Base-by-base conservation (phyloP, 2,329 filamentous ascomycete species). In the Byssothecium circinans region DNA sequence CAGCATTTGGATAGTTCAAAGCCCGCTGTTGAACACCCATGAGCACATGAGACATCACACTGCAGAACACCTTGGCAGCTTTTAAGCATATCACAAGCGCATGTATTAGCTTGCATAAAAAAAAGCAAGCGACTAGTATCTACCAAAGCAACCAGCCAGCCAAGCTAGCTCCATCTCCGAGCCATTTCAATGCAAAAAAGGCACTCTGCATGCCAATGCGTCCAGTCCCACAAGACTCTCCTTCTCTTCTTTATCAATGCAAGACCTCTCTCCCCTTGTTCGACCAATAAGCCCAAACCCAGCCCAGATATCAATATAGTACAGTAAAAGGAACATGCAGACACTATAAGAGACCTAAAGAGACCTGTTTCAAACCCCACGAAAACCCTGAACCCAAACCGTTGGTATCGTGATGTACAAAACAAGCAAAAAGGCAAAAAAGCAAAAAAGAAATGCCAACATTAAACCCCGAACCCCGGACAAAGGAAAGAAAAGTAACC, bases 401-500 rank as follows among this genome's bases (percentile, higher is more conserved):
- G 43, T 43, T 49, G 43, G 46, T 49, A 53, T 53, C 50, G 46
- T 53, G 41, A 34, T 50, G 37, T 42, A 43, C 37, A 45, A 42
- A 29, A 30, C 18, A 43, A 30, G n/a, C n/a, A n/a, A n/a, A n/a
- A n/a, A n/a, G n/a, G n/a, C n/a, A n/a, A n/a, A n/a, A n/a, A n/a
- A n/a, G n/a, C 35, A 45, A 38, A 12, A 8, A 34, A 43, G 40
- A 44, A 25, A 37, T 25, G 10, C 5, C 23, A 25, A 25, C 6
- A 6, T 25, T 25, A 25, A 10, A 25, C 23, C 10, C n/a, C n/a
- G 18, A 27, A 17, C 35, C 15, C 4, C 19, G 7, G 32, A 40
- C 37, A 49, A 49, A 45, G 41, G 15, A 34, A 27, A 30, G 6
- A 32, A 25, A 34, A 39, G 18, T 10, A 39, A 44, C 22, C 30